Percentiles rank a stretch among this genome's conserved stretches.
Conservation (phyloP, 2,329 filamentous ascomycete species). For the Epichloe typhina region DNA sequence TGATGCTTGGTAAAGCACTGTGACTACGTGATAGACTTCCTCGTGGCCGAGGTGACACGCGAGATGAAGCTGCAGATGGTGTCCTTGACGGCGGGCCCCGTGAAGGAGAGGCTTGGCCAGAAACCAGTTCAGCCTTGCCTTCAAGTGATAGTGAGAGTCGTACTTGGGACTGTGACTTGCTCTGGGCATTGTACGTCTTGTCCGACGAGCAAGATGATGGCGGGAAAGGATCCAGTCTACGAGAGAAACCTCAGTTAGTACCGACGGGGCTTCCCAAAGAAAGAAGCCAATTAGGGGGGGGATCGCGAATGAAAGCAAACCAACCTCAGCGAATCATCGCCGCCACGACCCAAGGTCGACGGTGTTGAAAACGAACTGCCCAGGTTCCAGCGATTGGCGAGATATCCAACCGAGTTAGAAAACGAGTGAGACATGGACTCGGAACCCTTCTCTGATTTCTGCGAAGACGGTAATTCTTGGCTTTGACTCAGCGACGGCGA, state of each 20-base stretch:
- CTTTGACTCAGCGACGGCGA: conserved; percentile 13
- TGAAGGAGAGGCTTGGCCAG: conserved; percentile 55
- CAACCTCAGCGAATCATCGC: conserved; percentile 34
- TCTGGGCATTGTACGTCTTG: conserved; percentile 22
- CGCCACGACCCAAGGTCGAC: conserved; percentile 23
- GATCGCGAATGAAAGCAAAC: background rate
- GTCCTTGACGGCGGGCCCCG: conserved; percentile 32
- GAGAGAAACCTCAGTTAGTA: background rate
- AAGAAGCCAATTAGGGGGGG: background rate
- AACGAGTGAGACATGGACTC: conserved; percentile 26
- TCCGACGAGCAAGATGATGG: conserved; percentile 29
- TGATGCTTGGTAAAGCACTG: conserved; percentile 49
- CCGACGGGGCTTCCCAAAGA: no score
- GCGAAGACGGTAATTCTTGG: conserved; percentile 15
- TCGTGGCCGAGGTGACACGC: conserved; percentile 34
- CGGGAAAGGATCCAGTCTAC: conserved; percentile 30
- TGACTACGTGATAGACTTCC: conserved; percentile 52
- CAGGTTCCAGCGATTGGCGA: conserved; percentile 44
- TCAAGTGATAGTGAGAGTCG: conserved; percentile 76
- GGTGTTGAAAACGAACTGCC: conserved; percentile 38
- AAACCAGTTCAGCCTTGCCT: conserved; percentile 78
- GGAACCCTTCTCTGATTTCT: conserved; percentile 15
- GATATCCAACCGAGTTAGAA: conserved; percentile 33
- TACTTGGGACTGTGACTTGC: conserved; percentile 39
- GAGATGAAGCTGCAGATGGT: conserved; percentile 32